These are phyloP conservation scores for Plasmodium relictum DNA, from an alignment of 169 alveolate species.

Conservation along the genomic window DNA sequence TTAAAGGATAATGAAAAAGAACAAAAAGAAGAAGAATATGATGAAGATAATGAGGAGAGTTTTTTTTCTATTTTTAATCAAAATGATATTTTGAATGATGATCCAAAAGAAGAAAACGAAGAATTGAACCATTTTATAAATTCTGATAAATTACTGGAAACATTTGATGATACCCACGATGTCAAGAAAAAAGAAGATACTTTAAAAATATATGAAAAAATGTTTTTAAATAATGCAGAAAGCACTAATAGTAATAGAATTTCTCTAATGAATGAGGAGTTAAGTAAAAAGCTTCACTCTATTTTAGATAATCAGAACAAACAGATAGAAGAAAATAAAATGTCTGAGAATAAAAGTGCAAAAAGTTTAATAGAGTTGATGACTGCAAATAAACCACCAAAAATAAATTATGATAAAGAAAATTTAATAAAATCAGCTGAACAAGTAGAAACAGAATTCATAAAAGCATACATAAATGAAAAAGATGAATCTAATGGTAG, in stretches of 20 bases:
- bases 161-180: constrained; percentile 7
- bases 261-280: constrained; percentile 21
- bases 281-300: constrained; percentile 23
- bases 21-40: constrained; percentile 10
- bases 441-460: constrained; percentile 75
- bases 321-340: not conserved
- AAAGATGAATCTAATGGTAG: constrained; percentile 35
- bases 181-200: constrained; percentile 64
- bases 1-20: constrained; percentile 5
- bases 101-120: not conserved
- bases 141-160: not conserved
- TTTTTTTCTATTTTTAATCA: constrained; percentile 68
- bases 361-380: constrained; percentile 55
- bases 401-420: constrained; percentile 64
- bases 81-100: constrained; percentile 38
- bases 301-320: constrained; percentile 19
- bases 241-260: not conserved
- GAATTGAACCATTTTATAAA: not conserved
- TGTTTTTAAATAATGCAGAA: constrained; percentile 19
- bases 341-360: constrained; percentile 4
- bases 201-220: constrained; percentile 50
- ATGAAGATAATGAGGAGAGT: constrained; percentile 32
- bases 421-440: constrained; percentile 76
- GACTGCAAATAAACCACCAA: constrained; percentile 61
- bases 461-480: constrained; percentile 50